phyloP scores from a whole-genome alignment of 257 asterid genomes.

The Plantago elongata region DNA sequence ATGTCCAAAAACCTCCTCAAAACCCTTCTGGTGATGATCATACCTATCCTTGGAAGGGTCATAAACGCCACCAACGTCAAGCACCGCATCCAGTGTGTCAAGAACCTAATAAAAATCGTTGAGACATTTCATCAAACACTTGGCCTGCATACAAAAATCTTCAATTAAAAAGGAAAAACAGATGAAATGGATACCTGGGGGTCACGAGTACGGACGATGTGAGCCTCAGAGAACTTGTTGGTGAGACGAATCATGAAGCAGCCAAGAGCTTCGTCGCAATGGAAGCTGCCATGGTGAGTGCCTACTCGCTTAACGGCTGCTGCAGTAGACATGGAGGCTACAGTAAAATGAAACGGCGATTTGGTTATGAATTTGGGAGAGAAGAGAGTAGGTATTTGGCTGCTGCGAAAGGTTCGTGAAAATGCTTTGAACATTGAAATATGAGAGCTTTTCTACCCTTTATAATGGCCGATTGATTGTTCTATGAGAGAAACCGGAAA shows the following conservation, averaged over 20 bases:
- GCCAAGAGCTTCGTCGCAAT: slow-evolving; percentile 96
- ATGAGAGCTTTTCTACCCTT: slow-evolving; percentile 8
- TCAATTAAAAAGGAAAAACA: background rate
- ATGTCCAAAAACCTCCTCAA: slow-evolving; percentile 77
- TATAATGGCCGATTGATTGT: background rate
- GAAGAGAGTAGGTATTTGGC: slow-evolving; percentile 26
- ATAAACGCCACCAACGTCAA: slow-evolving; percentile 88
- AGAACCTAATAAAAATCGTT: slow-evolving; percentile 44
- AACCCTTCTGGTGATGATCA: slow-evolving; percentile 92
- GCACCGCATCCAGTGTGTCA: slow-evolving; percentile 81
- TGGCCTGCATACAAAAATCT: slow-evolving; percentile 19
- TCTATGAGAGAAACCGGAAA: too few relatives aligned
- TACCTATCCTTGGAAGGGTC: slow-evolving; percentile 63
- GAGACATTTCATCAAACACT: slow-evolving; percentile 54
- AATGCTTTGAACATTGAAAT: slow-evolving; percentile 36
- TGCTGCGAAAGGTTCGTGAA: slow-evolving; percentile 33
- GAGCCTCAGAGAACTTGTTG: slow-evolving; percentile 54
- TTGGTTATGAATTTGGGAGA: slow-evolving; percentile 20
- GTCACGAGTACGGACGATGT: slow-evolving; percentile 78
- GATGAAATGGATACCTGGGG: slow-evolving; percentile 40
- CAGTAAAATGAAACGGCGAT: slow-evolving; percentile 8
- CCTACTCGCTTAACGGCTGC: slow-evolving; percentile 59
- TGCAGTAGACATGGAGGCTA: slow-evolving; percentile 48
- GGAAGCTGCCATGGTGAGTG: slow-evolving; percentile 94
- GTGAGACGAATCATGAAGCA: slow-evolving; percentile 96